phyloP scores from a whole-genome alignment of 495 filamentous ascomycete species.

The Schizothecium vesticola region DNA sequence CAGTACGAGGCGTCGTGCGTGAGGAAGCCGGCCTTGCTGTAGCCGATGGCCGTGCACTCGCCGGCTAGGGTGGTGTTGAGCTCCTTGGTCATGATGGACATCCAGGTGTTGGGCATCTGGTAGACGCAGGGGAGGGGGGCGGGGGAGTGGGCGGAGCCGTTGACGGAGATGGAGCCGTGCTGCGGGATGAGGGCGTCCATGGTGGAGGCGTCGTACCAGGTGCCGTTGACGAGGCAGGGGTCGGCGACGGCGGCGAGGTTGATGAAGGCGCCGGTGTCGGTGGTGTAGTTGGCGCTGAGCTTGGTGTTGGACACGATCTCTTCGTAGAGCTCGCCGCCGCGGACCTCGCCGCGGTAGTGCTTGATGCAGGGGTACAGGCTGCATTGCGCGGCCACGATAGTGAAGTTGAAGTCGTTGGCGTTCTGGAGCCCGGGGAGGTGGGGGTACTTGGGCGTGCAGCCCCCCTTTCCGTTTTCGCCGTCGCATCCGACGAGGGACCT shows the following conservation, averaged over 20 bases:
- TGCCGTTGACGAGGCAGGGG: not conserved
- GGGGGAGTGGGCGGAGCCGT: not conserved
- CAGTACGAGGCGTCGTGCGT: not conserved
- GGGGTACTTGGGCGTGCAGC: not conserved
- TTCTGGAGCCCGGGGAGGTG: not conserved
- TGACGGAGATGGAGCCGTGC: not conserved
- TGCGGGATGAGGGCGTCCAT: not conserved
- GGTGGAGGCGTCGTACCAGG: constrained; percentile 4
- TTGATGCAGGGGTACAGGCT: constrained; percentile 4
- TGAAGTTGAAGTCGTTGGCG: not conserved
- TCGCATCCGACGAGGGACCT: constrained; percentile 3
- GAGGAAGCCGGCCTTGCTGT: not conserved
- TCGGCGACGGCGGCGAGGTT: not conserved
- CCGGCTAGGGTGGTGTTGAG: not conserved
- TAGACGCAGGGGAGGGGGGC: not conserved
- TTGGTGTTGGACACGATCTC: not conserved
- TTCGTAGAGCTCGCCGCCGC: not conserved
- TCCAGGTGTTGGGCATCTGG: not conserved
- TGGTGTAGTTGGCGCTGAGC: not conserved
- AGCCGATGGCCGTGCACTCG: not conserved
- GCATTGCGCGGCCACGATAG: not conserved
- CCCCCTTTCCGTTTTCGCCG: not conserved
- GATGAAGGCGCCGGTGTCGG: not conserved
- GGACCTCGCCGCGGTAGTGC: constrained; percentile 1
- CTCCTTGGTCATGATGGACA: not conserved